Base-by-base conservation (phyloP, 2,329 filamentous ascomycete genomes). In the Trichoderma oligosporum region DNA sequence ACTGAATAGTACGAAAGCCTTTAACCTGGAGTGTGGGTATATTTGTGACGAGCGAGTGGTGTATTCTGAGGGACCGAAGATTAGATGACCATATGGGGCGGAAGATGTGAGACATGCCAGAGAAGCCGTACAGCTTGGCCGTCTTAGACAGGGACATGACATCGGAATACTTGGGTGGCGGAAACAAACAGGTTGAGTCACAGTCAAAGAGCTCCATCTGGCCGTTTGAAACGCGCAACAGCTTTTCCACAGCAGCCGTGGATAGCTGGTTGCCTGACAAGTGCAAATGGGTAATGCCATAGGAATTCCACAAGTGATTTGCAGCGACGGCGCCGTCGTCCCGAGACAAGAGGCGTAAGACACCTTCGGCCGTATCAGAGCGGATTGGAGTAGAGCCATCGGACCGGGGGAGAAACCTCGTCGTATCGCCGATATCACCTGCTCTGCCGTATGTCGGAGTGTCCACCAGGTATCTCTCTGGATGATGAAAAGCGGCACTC, bases 21-120 rank as follows among this genome's bases (percentile, higher is more conserved):
- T 72, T 67, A 7, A 72, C 67, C 4, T 71, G 59, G 4, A 83
- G 61, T 0, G 76, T 77, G 2, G 78, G 79, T 7, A 82, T 72
- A 38, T 77, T 74, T 0, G 83, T 86, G 5, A 86, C 75, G 2
- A 85, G 61, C 0, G 82, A 85, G 65, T 86, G 83, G 51, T 86
- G 83, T 5, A 84, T 70, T 11, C 78, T 76, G 1, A 86, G 68
- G 1, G 71, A 71, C 29, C 78, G 76, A 4, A 86, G 70, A 60
- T 81, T 81, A 1, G 78, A 76, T 1, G 79, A 81, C 49, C 80
- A 69, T 0, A 79, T 76, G 0, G 82, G 81, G 0, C 82, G 75
- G 55, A 83, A 77, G 7, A 79, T 61, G 62, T 82, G 73, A 0
- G 75, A 69, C 4, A 71, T 69, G 7, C 77, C 76, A 8, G 79